A percentile compares a stretch with the other conserved stretches of the same genome.
Conservation (phyloP, 1,284 basidiomycete species). For the Cryptococcus amylolentus region DNA sequence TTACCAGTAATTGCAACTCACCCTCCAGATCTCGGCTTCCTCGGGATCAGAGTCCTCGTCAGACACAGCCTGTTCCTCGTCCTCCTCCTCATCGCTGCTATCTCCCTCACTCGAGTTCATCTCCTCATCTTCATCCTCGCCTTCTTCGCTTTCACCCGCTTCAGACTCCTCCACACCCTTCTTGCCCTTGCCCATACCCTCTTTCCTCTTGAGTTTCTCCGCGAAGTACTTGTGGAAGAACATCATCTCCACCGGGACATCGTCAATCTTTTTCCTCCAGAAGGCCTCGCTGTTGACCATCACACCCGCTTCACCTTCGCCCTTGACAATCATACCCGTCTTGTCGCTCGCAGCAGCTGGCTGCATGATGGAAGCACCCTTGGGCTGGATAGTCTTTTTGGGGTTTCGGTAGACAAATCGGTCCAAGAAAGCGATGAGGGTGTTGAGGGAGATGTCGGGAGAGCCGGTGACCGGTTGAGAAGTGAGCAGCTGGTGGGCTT, state of each 20-base stretch:
- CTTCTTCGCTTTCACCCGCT: slow-evolving; percentile 22
- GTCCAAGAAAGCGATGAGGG: slow-evolving; percentile 87
- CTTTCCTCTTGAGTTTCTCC: slow-evolving; percentile 55
- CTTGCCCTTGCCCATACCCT: slow-evolving; percentile 49
- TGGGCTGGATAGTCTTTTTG: slow-evolving; percentile 68
- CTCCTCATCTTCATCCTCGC: slow-evolving; percentile 30
- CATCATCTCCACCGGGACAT: slow-evolving; percentile 77
- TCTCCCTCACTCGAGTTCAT: slow-evolving; percentile 35
- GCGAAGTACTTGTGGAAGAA: slow-evolving; percentile 57
- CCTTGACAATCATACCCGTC: slow-evolving; percentile 61
- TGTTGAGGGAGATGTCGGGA: slow-evolving; percentile 87
- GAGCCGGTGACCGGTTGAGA: slow-evolving; percentile 67
- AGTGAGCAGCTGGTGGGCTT: slow-evolving; percentile 74
- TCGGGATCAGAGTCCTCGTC: slow-evolving; percentile 55
- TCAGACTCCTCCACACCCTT: slow-evolving; percentile 30
- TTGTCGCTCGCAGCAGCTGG: slow-evolving; percentile 65
- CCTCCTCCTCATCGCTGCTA: slow-evolving; percentile 46
- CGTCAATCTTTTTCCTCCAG: slow-evolving; percentile 66
- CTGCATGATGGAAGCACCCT: slow-evolving; percentile 90
- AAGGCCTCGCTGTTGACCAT: slow-evolving; percentile 76
- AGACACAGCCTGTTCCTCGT: slow-evolving; percentile 28
- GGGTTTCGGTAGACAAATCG: slow-evolving; percentile 91
- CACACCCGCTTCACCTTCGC: slow-evolving; percentile 37
- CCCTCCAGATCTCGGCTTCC: slow-evolving; percentile 77
- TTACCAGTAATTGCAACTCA: slow-evolving; percentile 40